Evolutionary conservation across 257 asterid species (phyloP), one percentile per base, ranked within the genome.

Genomic region (Plantago major): DNA sequence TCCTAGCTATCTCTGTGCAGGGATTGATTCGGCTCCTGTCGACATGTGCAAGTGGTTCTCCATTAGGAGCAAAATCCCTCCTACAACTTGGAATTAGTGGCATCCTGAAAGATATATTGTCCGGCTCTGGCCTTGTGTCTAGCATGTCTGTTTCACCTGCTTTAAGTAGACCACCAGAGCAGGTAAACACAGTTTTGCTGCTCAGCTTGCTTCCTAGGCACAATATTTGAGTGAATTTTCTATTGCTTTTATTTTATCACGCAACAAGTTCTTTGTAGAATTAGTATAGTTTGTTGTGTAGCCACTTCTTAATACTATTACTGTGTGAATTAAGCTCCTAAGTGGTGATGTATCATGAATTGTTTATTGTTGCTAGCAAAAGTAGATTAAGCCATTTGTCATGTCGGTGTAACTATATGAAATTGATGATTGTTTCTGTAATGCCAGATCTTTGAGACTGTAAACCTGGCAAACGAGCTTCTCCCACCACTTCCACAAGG

Each of bases 381-480:
- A 12, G 4, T 18, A 33, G 8, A 6, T 52, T 14, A 52, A 18
- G 17, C n/a, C 7, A 52, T 45, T 14, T 5, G 7, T 10, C 12
- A 52, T 16, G 42, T 22, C 58, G 26, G 18, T 60, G 46, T 12
- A 14, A 46, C 38, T 11, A 30, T 13, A 33, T 33, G 6, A 33
- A 33, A 7, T 63, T 44, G 19, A 60, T 59, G 26, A 7, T 9
- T 44, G 42, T 60, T 58, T 47, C 50, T 49, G 33, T 65, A 3
- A 54, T 51, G 6, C 46, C 86, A 92, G 99, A 75, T 86, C 57
- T 92, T 89, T 81, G 99, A 92, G 89, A 89, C 89, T 54, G 90
- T 92, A 80, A 92, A 86, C 85, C 82, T 92, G 70, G 97, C 99
- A 66, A 92, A 92, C 76, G 99, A 92, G 85, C 95, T 92, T 67